phyloP scores from a whole-genome alignment of 140 eudicot species.

The Flaveria floridana region DNA sequence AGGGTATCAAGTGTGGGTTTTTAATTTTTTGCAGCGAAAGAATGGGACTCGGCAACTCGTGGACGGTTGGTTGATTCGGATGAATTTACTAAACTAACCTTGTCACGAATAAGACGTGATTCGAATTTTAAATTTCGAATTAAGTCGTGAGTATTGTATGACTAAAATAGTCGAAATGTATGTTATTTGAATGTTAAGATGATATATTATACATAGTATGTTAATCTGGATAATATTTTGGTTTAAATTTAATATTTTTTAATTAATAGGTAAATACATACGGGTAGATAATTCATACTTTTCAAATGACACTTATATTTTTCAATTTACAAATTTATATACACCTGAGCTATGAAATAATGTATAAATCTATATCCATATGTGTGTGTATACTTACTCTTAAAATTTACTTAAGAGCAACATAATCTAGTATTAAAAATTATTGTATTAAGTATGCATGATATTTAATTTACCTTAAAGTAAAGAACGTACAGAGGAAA shows the following conservation, averaged over 20 bases:
- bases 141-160: neutral
- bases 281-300: neutral
- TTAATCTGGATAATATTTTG: neutral
- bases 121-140: slow-evolving; percentile 4
- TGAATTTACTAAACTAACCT: slow-evolving; percentile 6
- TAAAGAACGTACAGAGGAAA: too few relatives aligned
- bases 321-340: too few relatives aligned
- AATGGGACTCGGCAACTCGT: slow-evolving; percentile 23
- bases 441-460: neutral
- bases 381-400: too few relatives aligned
- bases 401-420: too few relatives aligned
- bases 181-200: neutral
- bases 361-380: too few relatives aligned
- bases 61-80: slow-evolving; percentile 11
- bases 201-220: too few relatives aligned
- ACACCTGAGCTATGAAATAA: too few relatives aligned
- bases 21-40: neutral
- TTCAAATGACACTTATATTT: too few relatives aligned
- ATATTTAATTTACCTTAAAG: too few relatives aligned
- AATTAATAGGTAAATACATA: neutral
- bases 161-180: neutral
- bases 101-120: slow-evolving; percentile 25
- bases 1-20: neutral
- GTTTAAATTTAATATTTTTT: neutral
- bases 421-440: too few relatives aligned